Base-by-base conservation (phyloP, 257 asterid species). In the Cynanchum wilfordii region DNA sequence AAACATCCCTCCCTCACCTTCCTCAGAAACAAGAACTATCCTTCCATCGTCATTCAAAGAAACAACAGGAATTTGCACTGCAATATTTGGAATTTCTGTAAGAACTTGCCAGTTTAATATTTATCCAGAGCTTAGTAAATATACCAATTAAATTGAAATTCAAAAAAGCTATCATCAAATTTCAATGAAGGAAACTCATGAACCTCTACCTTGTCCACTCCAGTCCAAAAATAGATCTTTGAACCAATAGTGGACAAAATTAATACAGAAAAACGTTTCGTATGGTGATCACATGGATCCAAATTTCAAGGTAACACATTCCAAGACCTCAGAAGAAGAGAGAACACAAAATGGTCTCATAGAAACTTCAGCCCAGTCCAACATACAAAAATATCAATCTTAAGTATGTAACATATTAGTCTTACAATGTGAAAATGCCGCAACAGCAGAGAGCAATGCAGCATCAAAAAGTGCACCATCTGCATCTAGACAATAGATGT, bases 381-480 rank as follows among this genome's bases (percentile, higher is more conserved):
- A 19, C 25, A 13, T 10, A 45, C 10, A 7, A 4, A 19, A 51
- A 4, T 33, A 51, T 13, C 5, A 4, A 27, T 5, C 4, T 30
- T 17, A 40, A 58, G 54, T 55, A 36, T 24, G 38, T 51, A 44
- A 40, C 3, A 2, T 33, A 3, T 70, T n/a, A 27, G 45, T 80
- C 98, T 81, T 77, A 91, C 98, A 83, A 82, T 92, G 91, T 5
- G 93, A 87, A 85, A 94, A 87, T 55, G 99, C 96, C 49, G 90
- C 98, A 82, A 94, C 95, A 3, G 98, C 93, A 79, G 97, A 86
- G 70, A 94, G 96, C 81, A 94, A 81, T 52, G 98, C 98, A 57
- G 98, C 93, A 73, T 94, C 99, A 73, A 94, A 89, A 77, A 94
- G 95, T 69, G 97, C 86, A 42, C 99, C 99, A 69, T 94, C 98